phyloP scores from a whole-genome alignment of 2,329 filamentous ascomycete species.

The Colletotrichum eleusines region DNA sequence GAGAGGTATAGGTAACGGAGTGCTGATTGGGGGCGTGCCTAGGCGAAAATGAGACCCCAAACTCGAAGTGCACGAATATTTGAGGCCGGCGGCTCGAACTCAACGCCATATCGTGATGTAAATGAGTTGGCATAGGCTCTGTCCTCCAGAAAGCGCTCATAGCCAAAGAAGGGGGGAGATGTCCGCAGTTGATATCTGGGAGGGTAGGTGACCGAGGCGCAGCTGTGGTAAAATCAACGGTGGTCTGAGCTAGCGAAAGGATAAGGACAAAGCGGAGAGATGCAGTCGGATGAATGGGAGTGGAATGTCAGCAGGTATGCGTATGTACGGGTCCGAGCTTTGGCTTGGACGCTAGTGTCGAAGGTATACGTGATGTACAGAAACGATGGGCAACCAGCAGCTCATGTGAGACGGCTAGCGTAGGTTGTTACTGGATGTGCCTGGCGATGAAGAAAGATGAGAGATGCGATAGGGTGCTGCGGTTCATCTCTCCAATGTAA shows the following conservation, averaged over 20 bases:
- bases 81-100: slow-evolving; percentile 53
- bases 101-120: slow-evolving; percentile 45
- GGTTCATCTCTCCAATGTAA: slow-evolving; percentile 22
- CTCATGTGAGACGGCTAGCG: neutral
- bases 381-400: slow-evolving; percentile 6
- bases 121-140: slow-evolving; percentile 44
- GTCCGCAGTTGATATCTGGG: slow-evolving; percentile 34
- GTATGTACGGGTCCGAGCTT: slow-evolving; percentile 31
- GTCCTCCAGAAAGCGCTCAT: slow-evolving; percentile 45
- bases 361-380: slow-evolving; percentile 32
- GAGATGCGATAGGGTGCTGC: slow-evolving; percentile 24
- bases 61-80: slow-evolving; percentile 64
- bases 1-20: slow-evolving; percentile 61
- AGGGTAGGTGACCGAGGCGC: slow-evolving; percentile 25
- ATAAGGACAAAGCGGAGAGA: slow-evolving; percentile 39
- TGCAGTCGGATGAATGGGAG: slow-evolving; percentile 31
- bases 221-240: slow-evolving; percentile 28
- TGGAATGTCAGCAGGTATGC: slow-evolving; percentile 13
- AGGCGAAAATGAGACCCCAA: slow-evolving; percentile 64
- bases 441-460: slow-evolving; percentile 8
- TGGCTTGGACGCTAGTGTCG: slow-evolving; percentile 34
- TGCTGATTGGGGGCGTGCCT: slow-evolving; percentile 58
- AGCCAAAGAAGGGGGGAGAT: slow-evolving; percentile 11
- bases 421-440: neutral
- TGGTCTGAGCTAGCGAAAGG: slow-evolving; percentile 31